phyloP scores from a whole-genome alignment of 805 yeast genomes.

The Candida ascalaphidarum region DNA sequence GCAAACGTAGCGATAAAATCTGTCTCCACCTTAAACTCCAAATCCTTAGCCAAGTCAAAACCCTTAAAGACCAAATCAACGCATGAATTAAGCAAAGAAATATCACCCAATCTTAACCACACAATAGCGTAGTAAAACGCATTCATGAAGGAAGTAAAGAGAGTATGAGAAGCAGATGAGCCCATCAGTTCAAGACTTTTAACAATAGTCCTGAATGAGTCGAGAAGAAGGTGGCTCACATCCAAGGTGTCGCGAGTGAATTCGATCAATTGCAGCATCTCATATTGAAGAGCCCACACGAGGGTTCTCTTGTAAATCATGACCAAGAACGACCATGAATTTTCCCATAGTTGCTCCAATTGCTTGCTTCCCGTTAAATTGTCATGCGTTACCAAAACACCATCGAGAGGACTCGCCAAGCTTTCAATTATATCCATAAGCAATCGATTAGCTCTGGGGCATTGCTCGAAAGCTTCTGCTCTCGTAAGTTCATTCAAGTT shows the following conservation, averaged over 20 bases:
- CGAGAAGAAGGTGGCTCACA: constrained; percentile 59
- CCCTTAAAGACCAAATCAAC: constrained; percentile 61
- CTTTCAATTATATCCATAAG: constrained; percentile 64
- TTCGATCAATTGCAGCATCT: constrained; percentile 52
- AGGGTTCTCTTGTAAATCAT: constrained; percentile 62
- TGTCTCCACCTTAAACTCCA: constrained; percentile 42
- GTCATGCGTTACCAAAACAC: constrained; percentile 29
- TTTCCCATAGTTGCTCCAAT: constrained; percentile 50
- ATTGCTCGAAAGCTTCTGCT: constrained; percentile 55
- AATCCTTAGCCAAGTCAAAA: constrained; percentile 53
- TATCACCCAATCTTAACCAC: constrained; percentile 80
- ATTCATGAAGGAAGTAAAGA: constrained; percentile 49
- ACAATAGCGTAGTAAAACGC: constrained; percentile 62
- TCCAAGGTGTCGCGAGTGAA: constrained; percentile 85
- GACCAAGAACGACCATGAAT: constrained; percentile 64
- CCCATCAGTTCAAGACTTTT: constrained; percentile 7
- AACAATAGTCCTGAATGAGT: constrained; percentile 44
- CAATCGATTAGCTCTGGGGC: constrained; percentile 66
- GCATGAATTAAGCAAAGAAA: constrained; percentile 63
- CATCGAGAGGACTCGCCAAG: constrained; percentile 58
- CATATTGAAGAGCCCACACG: constrained; percentile 64
- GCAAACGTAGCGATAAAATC: constrained; percentile 49
- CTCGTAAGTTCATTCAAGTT: constrained; percentile 38
- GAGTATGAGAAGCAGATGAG: constrained; percentile 2
- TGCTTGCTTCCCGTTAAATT: constrained; percentile 6